Evolutionary conservation across 495 filamentous ascomycete species (phyloP).

Genomic region (Penicillium roqueforti): DNA sequence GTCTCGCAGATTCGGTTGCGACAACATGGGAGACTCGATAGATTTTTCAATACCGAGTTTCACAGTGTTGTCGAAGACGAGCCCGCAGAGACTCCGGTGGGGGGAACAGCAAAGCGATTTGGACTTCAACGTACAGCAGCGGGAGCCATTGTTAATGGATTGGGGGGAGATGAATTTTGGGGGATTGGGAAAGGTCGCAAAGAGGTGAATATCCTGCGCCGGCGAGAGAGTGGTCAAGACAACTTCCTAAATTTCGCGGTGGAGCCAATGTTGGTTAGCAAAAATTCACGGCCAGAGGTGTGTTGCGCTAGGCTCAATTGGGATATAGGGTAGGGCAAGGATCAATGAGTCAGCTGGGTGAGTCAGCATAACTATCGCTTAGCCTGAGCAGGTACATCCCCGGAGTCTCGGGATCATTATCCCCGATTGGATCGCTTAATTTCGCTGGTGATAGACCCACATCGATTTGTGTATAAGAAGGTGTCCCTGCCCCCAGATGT

Average conservation of each 20-base stretch:
- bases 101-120: conserved; percentile 86
- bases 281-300: conserved; percentile 23
- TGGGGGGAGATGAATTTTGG: conserved; percentile 22
- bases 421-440: conserved; percentile 21
- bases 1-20: conserved; percentile 3
- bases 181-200: conserved; percentile 45
- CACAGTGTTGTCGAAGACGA: conserved; percentile 3
- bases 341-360: too few species aligned
- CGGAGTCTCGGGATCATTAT: neutral
- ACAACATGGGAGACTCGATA: conserved; percentile 16
- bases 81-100: conserved; percentile 14
- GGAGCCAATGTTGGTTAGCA: conserved; percentile 23
- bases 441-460: conserved; percentile 22
- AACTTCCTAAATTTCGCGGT: conserved; percentile 24
- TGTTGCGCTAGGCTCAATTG: conserved; percentile 27
- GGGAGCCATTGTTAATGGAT: conserved; percentile 49
- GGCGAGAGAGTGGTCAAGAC: conserved; percentile 31
- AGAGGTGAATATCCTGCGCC: conserved; percentile 60
- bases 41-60: conserved; percentile 25
- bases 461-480: conserved; percentile 27
- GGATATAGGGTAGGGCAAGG: conserved; percentile 29
- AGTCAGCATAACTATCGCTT: too few species aligned
- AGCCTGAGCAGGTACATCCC: too few species aligned
- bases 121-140: conserved; percentile 67
- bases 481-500: conserved; percentile 13